Base-by-base conservation (phyloP, 2,329 filamentous ascomycete genomes). In the Cercospora canescens region DNA sequence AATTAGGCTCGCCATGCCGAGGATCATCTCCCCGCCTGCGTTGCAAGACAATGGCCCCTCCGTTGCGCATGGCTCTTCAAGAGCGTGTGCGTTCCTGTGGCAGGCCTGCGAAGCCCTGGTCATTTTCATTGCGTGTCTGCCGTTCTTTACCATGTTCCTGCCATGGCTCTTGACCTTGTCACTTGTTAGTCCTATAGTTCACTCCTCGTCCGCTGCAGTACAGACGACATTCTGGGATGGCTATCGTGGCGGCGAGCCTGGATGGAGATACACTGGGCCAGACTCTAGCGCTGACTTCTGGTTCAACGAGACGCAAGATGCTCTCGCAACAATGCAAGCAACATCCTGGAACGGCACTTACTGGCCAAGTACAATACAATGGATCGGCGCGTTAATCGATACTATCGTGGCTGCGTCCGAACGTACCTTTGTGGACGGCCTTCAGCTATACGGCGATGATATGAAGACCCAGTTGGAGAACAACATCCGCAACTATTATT, bases 341-440 rank as follows among this genome's bases (percentile, higher is more conserved):
- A 71, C 67, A 1, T 77, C 70, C 62, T 77, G 72, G 72, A 74
- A 76, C 55, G 75, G 74, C 7, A 71, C 73, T 6, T 73, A 74
- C 58, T 76, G 72, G 37, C 65, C 65, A n/a, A 55, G 30, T 26
- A 67, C 65, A 1, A 39, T 67, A 21, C 73, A 77, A 64, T 77
- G 75, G 75, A 71, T 72, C 1, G 70, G 71, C 9, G 75, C 75
- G 16, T 60, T 76, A 48, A 62, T 75, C 6, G 67, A 73, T 45
- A 76, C 74, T 5, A 67, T 76, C 34, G 57, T 64, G 26, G 65
- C 65, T 24, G 60, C 65, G 37, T 50, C 65, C 21, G 30, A 63
- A 14, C 41, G 52, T 37, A 67, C 61, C 34, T 39, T 69, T n/a
- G 62, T 68, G 26, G 61, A 71, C 14, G 69, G 68, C n/a, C 67